These are phyloP conservation scores for Sclerotinia spermophila DNA, from an alignment of 2,329 filamentous ascomycete genomes.

Conservation along the genomic window DNA sequence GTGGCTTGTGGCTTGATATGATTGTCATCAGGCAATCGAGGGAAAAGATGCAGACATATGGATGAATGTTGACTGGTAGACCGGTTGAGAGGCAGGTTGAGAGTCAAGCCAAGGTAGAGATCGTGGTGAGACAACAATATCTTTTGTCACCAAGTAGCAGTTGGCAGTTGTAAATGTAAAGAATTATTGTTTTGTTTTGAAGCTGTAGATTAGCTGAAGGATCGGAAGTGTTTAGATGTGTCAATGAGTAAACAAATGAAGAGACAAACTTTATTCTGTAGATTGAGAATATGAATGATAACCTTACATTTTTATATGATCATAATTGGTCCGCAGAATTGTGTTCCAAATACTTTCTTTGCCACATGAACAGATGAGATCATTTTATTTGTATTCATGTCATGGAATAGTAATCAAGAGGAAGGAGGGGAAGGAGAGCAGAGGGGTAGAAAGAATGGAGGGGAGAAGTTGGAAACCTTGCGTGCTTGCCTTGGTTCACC, in stretches of 20 bases:
- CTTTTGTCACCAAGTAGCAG: neutral
- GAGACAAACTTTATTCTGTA: neutral
- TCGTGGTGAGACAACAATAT: neutral
- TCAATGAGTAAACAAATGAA: neutral
- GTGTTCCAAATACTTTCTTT: neutral
- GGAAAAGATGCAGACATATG: neutral
- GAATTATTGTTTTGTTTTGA: neutral
- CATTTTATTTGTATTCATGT: neutral
- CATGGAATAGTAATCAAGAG: neutral
- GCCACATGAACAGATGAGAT: neutral
- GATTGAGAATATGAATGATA: neutral
- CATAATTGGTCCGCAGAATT: neutral
- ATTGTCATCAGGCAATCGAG: neutral
- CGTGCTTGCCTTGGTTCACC: too few species aligned
- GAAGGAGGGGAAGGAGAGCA: neutral
- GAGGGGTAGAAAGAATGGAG: neutral
- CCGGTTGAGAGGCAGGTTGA: too few species aligned
- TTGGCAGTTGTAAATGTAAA: neutral
- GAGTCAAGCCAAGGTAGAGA: neutral
- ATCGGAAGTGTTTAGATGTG: neutral
- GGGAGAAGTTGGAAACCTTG: neutral
- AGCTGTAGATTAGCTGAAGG: neutral
- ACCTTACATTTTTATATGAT: neutral
- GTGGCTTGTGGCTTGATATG: neutral
- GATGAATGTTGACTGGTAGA: neutral